Base-by-base conservation (phyloP, 2,329 filamentous ascomycete genomes). In the Biscogniauxia marginata region DNA sequence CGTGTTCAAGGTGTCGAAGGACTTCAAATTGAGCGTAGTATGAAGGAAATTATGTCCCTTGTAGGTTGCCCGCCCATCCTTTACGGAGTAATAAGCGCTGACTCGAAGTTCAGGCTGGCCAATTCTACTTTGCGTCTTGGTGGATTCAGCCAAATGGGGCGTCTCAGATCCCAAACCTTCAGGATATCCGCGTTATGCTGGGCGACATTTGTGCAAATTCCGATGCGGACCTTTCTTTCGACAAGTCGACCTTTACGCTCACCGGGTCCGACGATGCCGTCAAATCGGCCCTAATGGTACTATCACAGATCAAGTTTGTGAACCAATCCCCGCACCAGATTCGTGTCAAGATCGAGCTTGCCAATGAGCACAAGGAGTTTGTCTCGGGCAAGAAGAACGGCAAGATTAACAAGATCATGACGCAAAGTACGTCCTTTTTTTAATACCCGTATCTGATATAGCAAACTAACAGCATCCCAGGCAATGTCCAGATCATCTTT, bases 401-500 rank as follows among this genome's bases (percentile, higher is more conserved):
- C 75, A 99, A 99, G 79, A 99, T 99, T 75, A 99, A 99, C 82
- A 99, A 99, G 81, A 99, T 99, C 69, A 99, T 99, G 95, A 95
- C 93, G 21, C 93, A 98, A 75, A 97, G 93, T 84, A 74, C 63
- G 80, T 71, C n/a, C 16, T 22, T 43, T 22, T 21, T 18, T 34
- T 19, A 45, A 21, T 20, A n/a, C n/a, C n/a, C n/a, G 11, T 18
- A n/a, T 23, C 30, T 39, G 7, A n/a, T 5, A 49, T 23, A 49
- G 4, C 13, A 16, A 46, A 43, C 65, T 73, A 56, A 70, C 53
- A 49, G 44, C 43, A 58, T 34, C 62, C 54, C 58, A 87, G 85
- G 86, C 81, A 97, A 96, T 67, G 95, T 99, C 11, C 95, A 99
- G 75, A 98, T 99, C 69, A 93, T 99, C 61, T 99, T 99, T 65